Base-by-base conservation (phyloP, 2,329 filamentous ascomycete species). In the Colletotrichum agaves region DNA sequence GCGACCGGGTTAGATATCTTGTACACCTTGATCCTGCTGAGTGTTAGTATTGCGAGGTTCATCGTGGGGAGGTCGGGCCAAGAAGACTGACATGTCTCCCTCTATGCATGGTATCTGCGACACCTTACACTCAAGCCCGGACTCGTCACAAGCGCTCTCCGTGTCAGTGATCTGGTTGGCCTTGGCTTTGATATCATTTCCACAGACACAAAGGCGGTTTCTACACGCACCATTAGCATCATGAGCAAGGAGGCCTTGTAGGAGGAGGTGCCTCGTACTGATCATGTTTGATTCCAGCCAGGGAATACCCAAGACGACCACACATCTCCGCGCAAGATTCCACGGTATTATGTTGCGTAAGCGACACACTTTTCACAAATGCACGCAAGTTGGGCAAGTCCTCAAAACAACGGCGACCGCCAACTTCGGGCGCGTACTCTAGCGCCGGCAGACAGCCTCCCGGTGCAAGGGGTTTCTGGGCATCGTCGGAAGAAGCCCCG, bases 361-460 rank as follows among this genome's bases (percentile, higher is more conserved):
- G 46, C 15, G 33, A 33, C 15, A 17, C 23, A 6, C 35, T 7
- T 19, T 43, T 46, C 12, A 52, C 37, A 17, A 61, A 39, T 4
- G 58, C 58, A 37, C 37, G 23, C 19, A 27, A 43, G 8, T 4
- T 23, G 4, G 35, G 31, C 19, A 13, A 15, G n/a, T 61, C 46
- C 33, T 31, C 33, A 35, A 52, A 61, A 27, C 46, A 49, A 5
- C 46, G 19, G 19, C 33, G 35, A 12, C 0, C 21, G 4, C 21
- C 11, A 5, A 44, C 13, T 13, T 39, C 31, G 10, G 46, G 15
- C 4, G 17, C 46, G 5, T 41, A 39, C 4, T 49, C n/a, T 23
- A 43, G 21, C 5, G 15, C 46, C 11, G 61, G 46, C 8, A 49
- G 60, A 41, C 64, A 67, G 7, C 31, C 53, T 15, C 64, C 52